Evolutionary conservation across 2,329 filamentous ascomycete species (phyloP), one percentile per base, ranked within the genome.

Genomic region (Scolecobasidium constrictum): DNA sequence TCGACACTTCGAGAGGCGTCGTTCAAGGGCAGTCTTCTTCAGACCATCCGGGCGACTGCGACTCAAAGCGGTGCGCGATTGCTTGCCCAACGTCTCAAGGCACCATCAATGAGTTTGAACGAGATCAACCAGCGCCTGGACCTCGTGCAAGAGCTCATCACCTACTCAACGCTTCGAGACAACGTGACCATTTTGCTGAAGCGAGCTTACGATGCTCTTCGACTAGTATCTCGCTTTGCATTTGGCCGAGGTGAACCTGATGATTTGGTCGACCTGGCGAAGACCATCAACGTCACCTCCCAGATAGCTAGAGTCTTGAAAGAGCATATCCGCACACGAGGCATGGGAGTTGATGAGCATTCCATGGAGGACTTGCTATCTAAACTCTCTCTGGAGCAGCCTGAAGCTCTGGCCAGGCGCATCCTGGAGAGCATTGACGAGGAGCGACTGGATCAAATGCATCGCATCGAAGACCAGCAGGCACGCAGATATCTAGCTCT

Each of bases 181-280:
- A 71, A 76, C 35, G 65, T 93, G 18, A 66, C 78, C 1, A 58
- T 75, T 13, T 67, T 93, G 3, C 69, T 98, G 2, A 76, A 78
- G 48, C 73, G 77, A 18, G 90, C 81, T 40, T 81, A 86, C 52
- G 92, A 98, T 62, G 86, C 86, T 2, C 82, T 93, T 54, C 83
- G 92, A 1, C 69, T 98, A 3, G 79, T 94, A 2, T 92, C 96
- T 55, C 95, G 92, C 57, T 96, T 98, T 59, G 84, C 90, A 1
- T 74, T 96, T 6, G 88, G 90, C 9, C 77, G 86, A 48, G 92
- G 90, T n/a, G 84, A 94, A 54, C 75, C 90, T 1, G 90, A 96
- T 56, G 92, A 96, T 59, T 72, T 98, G 28, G 68, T 96, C 35
- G 83, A 78, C 39, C 69, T 98, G 12, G 85, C 86, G 1, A 81